A percentile compares a stretch with the other conserved stretches of the same genome.
Conservation (phyloP, 2,329 filamentous ascomycete species). For the Microdochium trichocladiopsis region DNA sequence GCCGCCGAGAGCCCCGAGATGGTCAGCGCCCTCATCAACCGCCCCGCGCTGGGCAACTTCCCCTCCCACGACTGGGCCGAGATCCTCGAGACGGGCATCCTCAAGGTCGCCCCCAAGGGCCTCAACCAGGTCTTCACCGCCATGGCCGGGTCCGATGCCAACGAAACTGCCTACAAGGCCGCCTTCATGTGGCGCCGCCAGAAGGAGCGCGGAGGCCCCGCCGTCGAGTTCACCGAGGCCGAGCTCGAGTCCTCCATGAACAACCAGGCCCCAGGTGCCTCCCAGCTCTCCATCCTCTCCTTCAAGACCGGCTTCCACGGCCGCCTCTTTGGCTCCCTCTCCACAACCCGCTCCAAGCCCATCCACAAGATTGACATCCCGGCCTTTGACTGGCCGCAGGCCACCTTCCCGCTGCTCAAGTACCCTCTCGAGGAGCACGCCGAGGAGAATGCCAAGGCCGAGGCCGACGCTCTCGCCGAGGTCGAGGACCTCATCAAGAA, state of each 20-base stretch:
- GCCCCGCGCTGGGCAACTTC: conserved; percentile 86
- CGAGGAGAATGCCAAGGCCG: conserved; percentile 74
- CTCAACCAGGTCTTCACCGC: conserved; percentile 86
- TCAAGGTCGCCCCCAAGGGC: conserved; percentile 76
- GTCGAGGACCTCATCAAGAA: conserved; percentile 74
- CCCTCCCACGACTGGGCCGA: conserved; percentile 78
- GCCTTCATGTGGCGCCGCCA: conserved; percentile 90
- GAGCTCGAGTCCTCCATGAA: conserved; percentile 72
- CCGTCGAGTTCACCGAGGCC: conserved; percentile 71
- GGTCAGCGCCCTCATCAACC: conserved; percentile 75
- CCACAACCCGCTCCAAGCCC: conserved; percentile 84
- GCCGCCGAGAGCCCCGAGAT: conserved; percentile 72
- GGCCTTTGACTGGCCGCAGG: conserved; percentile 91
- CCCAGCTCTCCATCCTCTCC: conserved; percentile 74
- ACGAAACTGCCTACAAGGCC: conserved; percentile 91
- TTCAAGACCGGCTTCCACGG: conserved; percentile 89
- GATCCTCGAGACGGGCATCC: conserved; percentile 71
- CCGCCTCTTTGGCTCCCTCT: conserved; percentile 79
- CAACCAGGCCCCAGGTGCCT: conserved; percentile 71
- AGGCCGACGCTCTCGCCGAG: conserved; percentile 74
- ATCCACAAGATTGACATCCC: conserved; percentile 95
- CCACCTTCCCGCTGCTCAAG: conserved; percentile 76
- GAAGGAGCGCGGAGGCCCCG: conserved; percentile 68
- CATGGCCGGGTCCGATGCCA: conserved; percentile 84
- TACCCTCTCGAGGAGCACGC: conserved; percentile 78